Conservation (phyloP, 2,329 filamentous ascomycete genomes). For the Exophiala bonariae region DNA sequence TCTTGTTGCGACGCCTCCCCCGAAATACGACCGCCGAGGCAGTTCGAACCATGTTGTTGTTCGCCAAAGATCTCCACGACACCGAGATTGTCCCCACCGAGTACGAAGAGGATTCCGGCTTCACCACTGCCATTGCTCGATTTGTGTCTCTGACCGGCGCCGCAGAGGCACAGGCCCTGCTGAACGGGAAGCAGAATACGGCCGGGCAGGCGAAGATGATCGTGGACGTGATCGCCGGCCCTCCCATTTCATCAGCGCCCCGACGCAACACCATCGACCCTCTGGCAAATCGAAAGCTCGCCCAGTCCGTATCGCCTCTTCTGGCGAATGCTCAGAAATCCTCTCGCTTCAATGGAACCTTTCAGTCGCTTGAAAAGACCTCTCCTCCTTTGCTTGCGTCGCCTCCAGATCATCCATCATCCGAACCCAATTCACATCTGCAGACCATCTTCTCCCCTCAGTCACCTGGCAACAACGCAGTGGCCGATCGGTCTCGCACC, state of each 20-base stretch:
- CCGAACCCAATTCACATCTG: constrained; percentile 50
- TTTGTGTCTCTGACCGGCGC: constrained; percentile 60
- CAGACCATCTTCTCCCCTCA: constrained; percentile 63
- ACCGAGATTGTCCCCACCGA: constrained; percentile 57
- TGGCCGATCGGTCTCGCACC: constrained; percentile 52
- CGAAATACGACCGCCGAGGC: constrained; percentile 59
- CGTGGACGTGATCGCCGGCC: constrained; percentile 51
- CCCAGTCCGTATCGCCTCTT: constrained; percentile 30
- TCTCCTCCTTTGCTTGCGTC: constrained; percentile 47
- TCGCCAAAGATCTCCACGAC: constrained; percentile 63
- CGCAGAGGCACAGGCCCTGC: constrained; percentile 58
- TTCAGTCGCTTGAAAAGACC: constrained; percentile 59
- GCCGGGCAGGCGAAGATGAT: constrained; percentile 61
- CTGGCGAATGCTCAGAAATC: constrained; percentile 49
- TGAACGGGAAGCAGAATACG: constrained; percentile 63
- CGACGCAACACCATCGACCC: constrained; percentile 58
- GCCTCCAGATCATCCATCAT: constrained; percentile 52
- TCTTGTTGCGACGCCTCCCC: constrained; percentile 62
- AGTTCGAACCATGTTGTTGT: constrained; percentile 64
- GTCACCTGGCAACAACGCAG: constrained; percentile 55
- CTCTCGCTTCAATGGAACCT: constrained; percentile 62
- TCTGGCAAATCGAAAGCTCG: constrained; percentile 37
- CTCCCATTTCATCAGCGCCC: constrained; percentile 34
- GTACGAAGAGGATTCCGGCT: constrained; percentile 57
- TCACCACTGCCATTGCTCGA: constrained; percentile 58